Percentiles rank a stretch among this genome's conserved stretches.
These are phyloP conservation scores for Termitomyces sp. DNA, from an alignment of 768 basidiomycete genomes.

Conservation along the genomic window DNA sequence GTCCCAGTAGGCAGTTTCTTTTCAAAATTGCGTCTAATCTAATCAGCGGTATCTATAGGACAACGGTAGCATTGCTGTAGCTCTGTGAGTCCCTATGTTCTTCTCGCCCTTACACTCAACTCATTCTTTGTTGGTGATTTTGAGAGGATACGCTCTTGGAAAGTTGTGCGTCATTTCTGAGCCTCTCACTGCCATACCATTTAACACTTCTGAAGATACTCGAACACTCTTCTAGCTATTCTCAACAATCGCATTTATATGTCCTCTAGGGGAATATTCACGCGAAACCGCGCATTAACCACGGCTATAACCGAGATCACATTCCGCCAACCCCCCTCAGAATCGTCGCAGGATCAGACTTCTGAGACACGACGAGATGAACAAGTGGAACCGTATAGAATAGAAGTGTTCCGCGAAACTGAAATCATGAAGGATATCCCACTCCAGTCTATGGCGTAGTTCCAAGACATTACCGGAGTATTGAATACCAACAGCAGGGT, in stretches of 20 bases:
- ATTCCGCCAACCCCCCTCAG: background rate
- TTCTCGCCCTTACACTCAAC: background rate
- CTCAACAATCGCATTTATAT: constrained; percentile 17
- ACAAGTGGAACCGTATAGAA: constrained; percentile 4
- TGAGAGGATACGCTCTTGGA: constrained; percentile 12
- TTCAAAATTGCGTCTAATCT: constrained; percentile 23
- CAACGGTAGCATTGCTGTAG: constrained; percentile 11
- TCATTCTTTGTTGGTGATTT: background rate
- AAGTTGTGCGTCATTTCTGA: constrained; percentile 5
- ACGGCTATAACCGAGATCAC: constrained; percentile 4
- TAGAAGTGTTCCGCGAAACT: constrained; percentile 6
- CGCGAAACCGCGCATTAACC: background rate
- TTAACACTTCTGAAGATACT: constrained; percentile 7
- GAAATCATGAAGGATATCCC: constrained; percentile 1
- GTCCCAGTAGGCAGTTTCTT: background rate
- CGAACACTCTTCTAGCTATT: constrained; percentile 12
- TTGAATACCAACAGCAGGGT: too few species aligned
- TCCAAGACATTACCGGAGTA: too few species aligned
- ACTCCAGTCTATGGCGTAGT: too few species aligned
- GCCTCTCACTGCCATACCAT: background rate
- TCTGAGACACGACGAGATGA: background rate
- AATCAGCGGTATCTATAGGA: constrained; percentile 31
- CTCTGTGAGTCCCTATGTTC: constrained; percentile 1
- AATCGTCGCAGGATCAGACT: background rate
- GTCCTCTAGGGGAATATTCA: constrained; percentile 3